phyloP scores from a whole-genome alignment of 805 yeast species.

The Starmerella cellae region DNA sequence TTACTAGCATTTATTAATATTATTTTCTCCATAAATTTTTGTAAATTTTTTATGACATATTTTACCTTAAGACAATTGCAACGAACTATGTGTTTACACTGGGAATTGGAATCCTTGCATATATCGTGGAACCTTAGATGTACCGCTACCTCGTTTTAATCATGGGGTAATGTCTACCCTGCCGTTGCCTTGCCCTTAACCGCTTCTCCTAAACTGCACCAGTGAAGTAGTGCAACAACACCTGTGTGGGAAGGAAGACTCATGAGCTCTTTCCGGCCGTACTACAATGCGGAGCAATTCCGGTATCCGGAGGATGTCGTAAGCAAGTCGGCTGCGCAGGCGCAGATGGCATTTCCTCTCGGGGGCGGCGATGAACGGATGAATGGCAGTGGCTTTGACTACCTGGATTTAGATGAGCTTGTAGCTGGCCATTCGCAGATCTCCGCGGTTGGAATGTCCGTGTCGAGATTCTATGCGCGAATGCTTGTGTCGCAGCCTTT shows the following conservation, averaged over 20 bases:
- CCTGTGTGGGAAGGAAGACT: no score
- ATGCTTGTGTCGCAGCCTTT: conserved; percentile 73
- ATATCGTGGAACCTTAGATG: no score
- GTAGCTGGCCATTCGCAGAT: conserved; percentile 38
- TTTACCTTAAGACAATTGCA: no score
- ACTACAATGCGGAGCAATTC: conserved; percentile 55
- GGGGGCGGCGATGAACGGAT: no score
- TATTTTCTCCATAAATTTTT: no score
- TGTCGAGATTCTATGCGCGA: conserved; percentile 54
- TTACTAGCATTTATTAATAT: no score
- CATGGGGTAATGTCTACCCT: no score
- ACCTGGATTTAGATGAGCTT: conserved; percentile 21
- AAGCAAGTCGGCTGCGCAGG: not conserved
- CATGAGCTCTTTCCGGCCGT: conserved; percentile 37
- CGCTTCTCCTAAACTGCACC: not conserved
- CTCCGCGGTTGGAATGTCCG: conserved; percentile 44
- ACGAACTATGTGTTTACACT: no score
- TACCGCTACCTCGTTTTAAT: no score
- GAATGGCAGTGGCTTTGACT: conserved; percentile 17
- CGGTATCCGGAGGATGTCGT: conserved; percentile 29
- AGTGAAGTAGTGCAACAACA: not conserved
- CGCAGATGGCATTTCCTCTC: not conserved
- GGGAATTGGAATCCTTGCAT: no score
- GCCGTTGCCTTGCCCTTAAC: not conserved
- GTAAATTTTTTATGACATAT: no score